Conservation (phyloP, 768 basidiomycete genomes). For the Lyophyllum atratum region DNA sequence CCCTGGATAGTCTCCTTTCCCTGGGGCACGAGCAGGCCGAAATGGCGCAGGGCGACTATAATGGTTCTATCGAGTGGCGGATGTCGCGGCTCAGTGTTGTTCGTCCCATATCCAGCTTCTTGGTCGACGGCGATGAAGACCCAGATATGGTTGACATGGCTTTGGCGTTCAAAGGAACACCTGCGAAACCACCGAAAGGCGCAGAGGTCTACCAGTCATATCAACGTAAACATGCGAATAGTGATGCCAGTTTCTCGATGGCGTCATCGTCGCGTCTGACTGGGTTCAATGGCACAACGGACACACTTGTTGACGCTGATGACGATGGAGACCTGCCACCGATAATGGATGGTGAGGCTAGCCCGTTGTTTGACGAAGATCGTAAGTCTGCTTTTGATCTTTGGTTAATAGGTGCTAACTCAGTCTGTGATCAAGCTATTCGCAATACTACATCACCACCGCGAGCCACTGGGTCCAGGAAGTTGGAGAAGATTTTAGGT, state of each 20-base stretch:
- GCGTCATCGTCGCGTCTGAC: constrained; percentile 4
- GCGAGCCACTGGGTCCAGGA: constrained; percentile 42
- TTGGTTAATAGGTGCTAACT: not conserved
- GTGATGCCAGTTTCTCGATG: constrained; percentile 8
- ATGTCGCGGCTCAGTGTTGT: constrained; percentile 65
- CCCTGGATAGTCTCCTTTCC: constrained; percentile 60
- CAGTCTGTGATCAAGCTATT: not conserved
- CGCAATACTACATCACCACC: constrained; percentile 29
- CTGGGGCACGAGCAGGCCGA: constrained; percentile 75
- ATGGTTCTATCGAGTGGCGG: constrained; percentile 76
- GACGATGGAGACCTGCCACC: constrained; percentile 1
- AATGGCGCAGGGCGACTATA: constrained; percentile 69
- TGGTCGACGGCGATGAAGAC: constrained; percentile 25
- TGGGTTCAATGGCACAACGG: not conserved
- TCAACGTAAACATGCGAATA: constrained; percentile 26
- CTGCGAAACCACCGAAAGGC: constrained; percentile 7
- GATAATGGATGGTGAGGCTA: constrained; percentile 18
- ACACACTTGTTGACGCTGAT: constrained; percentile 11
- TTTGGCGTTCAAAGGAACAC: constrained; percentile 31
- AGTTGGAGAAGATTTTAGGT: constrained; percentile 73
- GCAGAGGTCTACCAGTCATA: constrained; percentile 1
- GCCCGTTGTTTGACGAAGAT: constrained; percentile 38
- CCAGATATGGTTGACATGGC: constrained; percentile 61
- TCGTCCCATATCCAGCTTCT: constrained; percentile 40
- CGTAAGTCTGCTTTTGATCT: constrained; percentile 29